Evolutionary conservation across 169 alveolate genomes (phyloP), one percentile per base, ranked within the genome.

Genomic region (Plasmodium vivax): DNA sequence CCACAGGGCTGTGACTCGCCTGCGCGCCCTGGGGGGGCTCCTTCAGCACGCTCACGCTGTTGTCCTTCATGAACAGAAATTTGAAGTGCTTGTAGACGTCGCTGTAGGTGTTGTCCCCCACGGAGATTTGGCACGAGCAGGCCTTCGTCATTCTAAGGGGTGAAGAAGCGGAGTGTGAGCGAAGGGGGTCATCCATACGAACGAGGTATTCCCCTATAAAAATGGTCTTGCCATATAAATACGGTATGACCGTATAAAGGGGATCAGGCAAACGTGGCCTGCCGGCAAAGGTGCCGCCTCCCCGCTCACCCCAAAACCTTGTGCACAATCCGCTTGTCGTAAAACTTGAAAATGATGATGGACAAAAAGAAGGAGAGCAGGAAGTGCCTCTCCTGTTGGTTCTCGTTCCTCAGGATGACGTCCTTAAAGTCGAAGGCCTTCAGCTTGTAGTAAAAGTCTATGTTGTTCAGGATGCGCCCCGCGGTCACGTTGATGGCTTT

Each of bases 311-410:
- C 81, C 43, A 87, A 71, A n/a, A 87, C 32, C 14, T 87, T 87
- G 68, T 87, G 93, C n/a, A 87, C 68, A 77, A 87, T 58, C 6
- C 45, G 32, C 71, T 87, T 87, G 43, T 87, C 93, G 79, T 87
- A 87, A 45, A 75, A 87, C 71, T 87, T 87, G 87, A 87, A 87
- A 87, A 87, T 87, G 36, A 87, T 87, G 3, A 87, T 87, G 19
- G 93, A 87, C 16, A 85, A 77, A 77, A 87, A 87, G 81, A 87
- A 77, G 62, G 47, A 87, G 38, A 87, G 77, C 1, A 75, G 82
- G 34, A 87, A 87, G 47, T 87, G 93, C 82, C 56, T 87, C 43
- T 45, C 82, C 19, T 87, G 27, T 2, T 45, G 51, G 30, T 87
- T 87, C 23, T 87, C 85, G 47, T 77, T 87, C 45, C 62, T 84